These are phyloP conservation scores for Citrus inodora DNA, from an alignment of 345 rosid species.

Conservation along the genomic window DNA sequence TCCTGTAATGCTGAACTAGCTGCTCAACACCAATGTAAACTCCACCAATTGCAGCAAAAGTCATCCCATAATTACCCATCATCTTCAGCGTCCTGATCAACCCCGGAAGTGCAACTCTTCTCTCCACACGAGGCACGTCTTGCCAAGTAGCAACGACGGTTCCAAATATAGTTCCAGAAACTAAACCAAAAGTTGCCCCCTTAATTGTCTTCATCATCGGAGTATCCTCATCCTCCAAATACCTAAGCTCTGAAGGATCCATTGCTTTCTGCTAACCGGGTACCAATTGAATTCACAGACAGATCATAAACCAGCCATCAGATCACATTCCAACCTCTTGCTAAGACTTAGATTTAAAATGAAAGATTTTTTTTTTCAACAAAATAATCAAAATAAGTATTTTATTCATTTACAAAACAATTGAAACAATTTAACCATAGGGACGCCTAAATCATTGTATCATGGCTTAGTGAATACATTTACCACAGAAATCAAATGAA, in stretches of 20 bases:
- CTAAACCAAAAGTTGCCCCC: conserved; percentile 81
- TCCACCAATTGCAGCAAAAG: conserved; percentile 97
- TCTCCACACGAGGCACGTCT: conserved; percentile 98
- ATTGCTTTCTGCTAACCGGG: conserved; percentile 33
- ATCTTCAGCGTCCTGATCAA: conserved; percentile 78
- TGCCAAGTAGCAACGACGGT: conserved; percentile 86
- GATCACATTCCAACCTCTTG: background rate
- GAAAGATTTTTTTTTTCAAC: no score
- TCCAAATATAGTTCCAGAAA: conserved; percentile 81
- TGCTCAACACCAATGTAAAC: conserved; percentile 98
- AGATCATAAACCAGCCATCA: background rate
- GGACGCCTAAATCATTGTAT: background rate
- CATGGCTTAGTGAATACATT: background rate
- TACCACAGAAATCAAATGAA: background rate
- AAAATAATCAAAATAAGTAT: no score
- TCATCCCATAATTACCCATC: conserved; percentile 92
- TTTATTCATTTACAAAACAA: background rate
- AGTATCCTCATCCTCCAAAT: conserved; percentile 77
- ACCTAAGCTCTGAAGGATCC: conserved; percentile 84
- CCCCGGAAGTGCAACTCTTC: conserved; percentile 90
- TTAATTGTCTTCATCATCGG: conserved; percentile 77
- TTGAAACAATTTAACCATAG: background rate
- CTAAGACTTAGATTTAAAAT: no score
- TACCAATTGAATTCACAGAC: conserved; percentile 3
- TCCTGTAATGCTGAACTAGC: conserved; percentile 63